Base-by-base conservation (phyloP, 1,284 basidiomycete genomes). In the Boletus smithii region DNA sequence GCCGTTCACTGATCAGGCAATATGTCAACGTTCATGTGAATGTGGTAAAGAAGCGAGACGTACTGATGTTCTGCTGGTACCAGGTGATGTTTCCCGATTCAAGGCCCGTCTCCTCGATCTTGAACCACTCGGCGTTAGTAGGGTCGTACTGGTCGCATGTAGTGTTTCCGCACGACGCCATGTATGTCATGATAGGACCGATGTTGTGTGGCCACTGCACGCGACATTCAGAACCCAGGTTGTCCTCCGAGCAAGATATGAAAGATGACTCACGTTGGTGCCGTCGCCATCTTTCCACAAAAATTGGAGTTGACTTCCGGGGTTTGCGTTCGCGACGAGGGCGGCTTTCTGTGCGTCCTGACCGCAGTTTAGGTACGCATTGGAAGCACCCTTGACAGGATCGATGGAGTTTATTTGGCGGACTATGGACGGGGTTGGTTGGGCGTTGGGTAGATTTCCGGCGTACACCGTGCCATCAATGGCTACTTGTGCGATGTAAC, bases 141-240 rank as follows among this genome's bases (percentile, higher is more conserved):
- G 76, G 58, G 56, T 87, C 71, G 63, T 81, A 86, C 52, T 81
- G 66, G 59, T 77, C 73, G 66, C 85, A 87, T 2, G 77, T 68
- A 0, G 70, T 69, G 20, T 67, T 61, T 2, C 77, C 79, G 55
- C 85, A 88, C 11, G 75, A 71, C 0, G 84, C 76, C 74, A 89
- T 74, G 61, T 89, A 89, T 31, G 80, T 83, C 66, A 88, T 70
- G 59, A 88, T 66, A 2, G 86, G 85, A 4, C 86, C 86, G 10
- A 71, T 80, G 49, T 85, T 73, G 57, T 89, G 86, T 2, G 81
- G 80, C 85, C 84, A 87, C 81, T 86, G 26, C 29, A 44, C 31
- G 18, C 38, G 6, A 16, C 33, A 29, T 36, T 48, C 11, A 34
- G 16, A 22, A 47, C 29, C 27, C 46, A 37, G 47, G 43, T n/a